Base-by-base conservation (phyloP, 331 rosid species). In the Spiraea crenata region DNA sequence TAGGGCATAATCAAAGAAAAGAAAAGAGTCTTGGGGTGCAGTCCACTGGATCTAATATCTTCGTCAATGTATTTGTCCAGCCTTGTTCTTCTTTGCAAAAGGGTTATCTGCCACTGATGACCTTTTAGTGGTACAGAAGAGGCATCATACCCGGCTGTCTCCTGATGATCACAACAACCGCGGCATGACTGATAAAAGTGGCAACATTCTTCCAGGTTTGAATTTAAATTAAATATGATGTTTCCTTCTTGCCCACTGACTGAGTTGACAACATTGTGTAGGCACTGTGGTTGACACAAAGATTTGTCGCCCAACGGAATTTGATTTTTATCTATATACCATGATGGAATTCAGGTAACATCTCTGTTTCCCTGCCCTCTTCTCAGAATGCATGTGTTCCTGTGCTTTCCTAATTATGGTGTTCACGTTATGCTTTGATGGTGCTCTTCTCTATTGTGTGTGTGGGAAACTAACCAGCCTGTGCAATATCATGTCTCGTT, bases 61-160 rank as follows among this genome's bases (percentile, higher is more conserved):
- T 57, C 52, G 7, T 46, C 58, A 44, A 10, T 45, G 2, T 40
- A 65, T 59, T 47, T 25, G 31, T 44, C 35, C 85, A 91, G 97
- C 97, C 95, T 5, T 91, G 97, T 75, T 73, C 13, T 3, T 89
- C 99, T 0, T 45, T 95, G 31, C 2, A 25, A 25, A 25, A 25
- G 31, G 31, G 31, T 25, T 25, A 25, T 25, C 31, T 60, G 14
- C 97, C 96, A 0, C 76, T 9, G 0, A 80, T 95, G 5, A 95
- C 99, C 12, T 95, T 91, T 76, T 89, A 6, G 99, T 91, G 47
- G 99, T 95, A 11, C 96, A 83, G 67, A 95, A 91, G 69, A 82
- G 99, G 44, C 96, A 95, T 9, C 96, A 91, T 48, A 95, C 97
- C 0, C 86, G 97, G 1, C 69, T 95, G 37, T 95, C 89, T 41